Conservation (phyloP, 177 flowering plant genomes). For the Vitis hybrid region DNA sequence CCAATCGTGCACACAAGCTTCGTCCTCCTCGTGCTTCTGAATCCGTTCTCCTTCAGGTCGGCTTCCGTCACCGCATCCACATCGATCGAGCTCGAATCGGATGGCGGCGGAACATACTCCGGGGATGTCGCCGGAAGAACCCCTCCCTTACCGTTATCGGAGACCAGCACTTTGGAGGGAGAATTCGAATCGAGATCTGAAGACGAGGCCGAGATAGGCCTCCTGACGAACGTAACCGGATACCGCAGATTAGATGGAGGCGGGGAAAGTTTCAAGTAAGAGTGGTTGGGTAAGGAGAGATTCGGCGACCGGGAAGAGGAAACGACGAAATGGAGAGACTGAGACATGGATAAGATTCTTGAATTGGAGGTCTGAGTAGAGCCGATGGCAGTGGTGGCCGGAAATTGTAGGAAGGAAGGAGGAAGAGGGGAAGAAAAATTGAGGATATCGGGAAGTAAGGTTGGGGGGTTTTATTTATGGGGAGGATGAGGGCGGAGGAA, state of each 20-base stretch:
- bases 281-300: conserved; percentile 13
- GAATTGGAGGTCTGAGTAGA: background rate
- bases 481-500: background rate
- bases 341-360: conserved; percentile 25
- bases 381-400: background rate
- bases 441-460: too few relatives aligned
- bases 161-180: conserved; percentile 20
- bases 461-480: background rate
- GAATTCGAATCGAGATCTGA: conserved; percentile 27
- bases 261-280: conserved; percentile 9
- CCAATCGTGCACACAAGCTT: conserved; percentile 77
- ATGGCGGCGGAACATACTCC: background rate
- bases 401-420: background rate
- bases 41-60: conserved; percentile 91
- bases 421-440: background rate
- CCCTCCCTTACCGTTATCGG: conserved; percentile 27
- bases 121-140: background rate
- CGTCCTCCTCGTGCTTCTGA: conserved; percentile 70
- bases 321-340: conserved; percentile 30
- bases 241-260: conserved; percentile 15
- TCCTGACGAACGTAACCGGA: conserved; percentile 10
- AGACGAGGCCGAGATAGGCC: conserved; percentile 16
- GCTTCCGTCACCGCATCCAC: conserved; percentile 78
- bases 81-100: conserved; percentile 38
- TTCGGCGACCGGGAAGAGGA: conserved; percentile 15